A percentile compares a stretch with the other conserved stretches of the same genome.
Conservation (phyloP, 2,329 filamentous ascomycete genomes). For the Dothiorella sarmentorum region DNA sequence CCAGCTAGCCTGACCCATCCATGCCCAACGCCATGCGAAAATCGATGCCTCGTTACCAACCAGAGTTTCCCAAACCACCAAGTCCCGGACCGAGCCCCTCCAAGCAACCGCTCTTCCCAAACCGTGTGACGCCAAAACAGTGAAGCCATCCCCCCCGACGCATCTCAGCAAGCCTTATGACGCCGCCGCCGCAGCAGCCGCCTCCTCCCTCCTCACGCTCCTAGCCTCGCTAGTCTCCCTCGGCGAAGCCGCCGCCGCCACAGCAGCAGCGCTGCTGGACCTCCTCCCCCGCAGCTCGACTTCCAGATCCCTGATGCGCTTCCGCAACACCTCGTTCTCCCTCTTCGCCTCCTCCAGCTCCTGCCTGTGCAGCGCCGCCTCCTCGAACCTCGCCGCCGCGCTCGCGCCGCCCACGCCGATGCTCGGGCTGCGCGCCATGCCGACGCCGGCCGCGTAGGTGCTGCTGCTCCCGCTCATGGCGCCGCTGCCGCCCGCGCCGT, state of each 20-base stretch:
- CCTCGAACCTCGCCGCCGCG: conserved; percentile 34
- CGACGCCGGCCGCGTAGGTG: conserved; percentile 6
- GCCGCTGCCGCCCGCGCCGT: background rate
- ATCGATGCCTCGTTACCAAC: background rate
- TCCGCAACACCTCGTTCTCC: conserved; percentile 48
- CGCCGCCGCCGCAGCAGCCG: background rate
- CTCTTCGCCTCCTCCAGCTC: conserved; percentile 49
- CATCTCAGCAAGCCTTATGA: background rate
- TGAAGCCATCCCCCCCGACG: background rate
- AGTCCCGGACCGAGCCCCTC: background rate
- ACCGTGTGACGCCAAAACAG: background rate
- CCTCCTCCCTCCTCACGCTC: background rate
- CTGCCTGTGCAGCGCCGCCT: conserved; percentile 42
- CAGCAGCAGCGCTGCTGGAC: conserved; percentile 19
- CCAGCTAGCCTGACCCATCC: background rate
- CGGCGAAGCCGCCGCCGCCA: conserved; percentile 21
- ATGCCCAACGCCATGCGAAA: background rate
- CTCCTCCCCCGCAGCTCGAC: conserved; percentile 33
- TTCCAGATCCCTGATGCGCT: conserved; percentile 48
- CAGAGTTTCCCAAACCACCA: background rate
- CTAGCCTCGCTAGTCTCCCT: conserved; percentile 13
- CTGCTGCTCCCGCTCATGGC: conserved; percentile 13
- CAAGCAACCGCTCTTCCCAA: background rate
- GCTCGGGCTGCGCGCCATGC: conserved; percentile 8
- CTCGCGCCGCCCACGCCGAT: conserved; percentile 2